These are phyloP conservation scores for Aureobasidium sp. DNA, from an alignment of 2,329 filamentous ascomycete genomes.

Conservation along the genomic window DNA sequence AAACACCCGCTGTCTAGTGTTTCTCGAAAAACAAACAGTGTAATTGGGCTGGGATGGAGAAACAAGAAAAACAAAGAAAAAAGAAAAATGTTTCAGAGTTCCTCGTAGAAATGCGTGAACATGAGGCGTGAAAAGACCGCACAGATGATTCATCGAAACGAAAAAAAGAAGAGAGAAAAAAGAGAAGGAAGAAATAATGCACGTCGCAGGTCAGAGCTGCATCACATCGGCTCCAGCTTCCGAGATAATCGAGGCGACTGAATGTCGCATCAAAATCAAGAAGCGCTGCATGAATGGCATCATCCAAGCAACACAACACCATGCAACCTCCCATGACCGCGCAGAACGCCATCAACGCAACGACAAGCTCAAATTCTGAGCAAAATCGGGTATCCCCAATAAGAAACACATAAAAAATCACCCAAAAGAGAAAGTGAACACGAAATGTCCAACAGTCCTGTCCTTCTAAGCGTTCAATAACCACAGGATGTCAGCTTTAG, in stretches of 20 bases:
- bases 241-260: no score
- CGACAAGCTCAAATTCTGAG: slow-evolving; percentile 3
- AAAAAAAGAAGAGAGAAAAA: not conserved
- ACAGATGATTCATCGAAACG: not conserved
- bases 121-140: not conserved
- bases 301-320: no score
- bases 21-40: not conserved
- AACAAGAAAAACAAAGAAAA: not conserved
- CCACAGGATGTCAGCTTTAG: not conserved
- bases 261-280: no score
- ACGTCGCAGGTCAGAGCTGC: not conserved
- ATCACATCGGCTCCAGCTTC: not conserved
- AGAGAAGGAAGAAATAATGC: not conserved
- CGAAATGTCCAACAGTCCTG: not conserved
- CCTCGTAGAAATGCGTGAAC: not conserved
- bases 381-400: not conserved
- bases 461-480: not conserved
- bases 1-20: not conserved
- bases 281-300: not conserved
- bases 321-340: slow-evolving; percentile 1
- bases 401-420: not conserved
- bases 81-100: not conserved
- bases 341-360: not conserved
- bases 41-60: not conserved
- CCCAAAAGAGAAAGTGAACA: not conserved